A percentile compares a stretch with the other conserved stretches of the same genome.
phyloP scores from a whole-genome alignment of 1,139 yeast genomes.

The Kluyveromyces marxianus region DNA sequence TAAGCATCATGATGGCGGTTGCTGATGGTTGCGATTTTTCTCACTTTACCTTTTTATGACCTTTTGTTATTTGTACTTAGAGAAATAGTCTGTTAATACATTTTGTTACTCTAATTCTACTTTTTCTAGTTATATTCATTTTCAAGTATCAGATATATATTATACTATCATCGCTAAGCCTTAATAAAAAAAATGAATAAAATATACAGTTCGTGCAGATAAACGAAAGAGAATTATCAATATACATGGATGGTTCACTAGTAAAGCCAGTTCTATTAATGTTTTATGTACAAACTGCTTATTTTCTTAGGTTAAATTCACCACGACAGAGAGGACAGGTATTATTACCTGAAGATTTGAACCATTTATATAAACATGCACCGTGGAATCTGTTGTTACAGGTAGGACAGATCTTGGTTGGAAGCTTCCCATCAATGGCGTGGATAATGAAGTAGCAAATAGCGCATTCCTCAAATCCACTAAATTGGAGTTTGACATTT shows the following conservation, averaged over 20 bases:
- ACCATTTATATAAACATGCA: conserved; percentile 97
- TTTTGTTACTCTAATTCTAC: no score
- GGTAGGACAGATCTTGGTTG: conserved; percentile 80
- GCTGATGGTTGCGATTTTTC: not conserved
- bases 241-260: not conserved
- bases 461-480: conserved; percentile 94
- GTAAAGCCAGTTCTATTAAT: not conserved
- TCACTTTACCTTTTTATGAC: not conserved
- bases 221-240: no score
- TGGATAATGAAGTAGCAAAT: conserved; percentile 89
- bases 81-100: not conserved
- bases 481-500: conserved; percentile 75
- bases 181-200: no score
- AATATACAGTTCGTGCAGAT: no score
- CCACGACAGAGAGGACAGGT: conserved; percentile 94
- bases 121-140: no score
- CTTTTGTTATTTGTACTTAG: not conserved
- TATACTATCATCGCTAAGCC: no score
- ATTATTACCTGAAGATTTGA: conserved; percentile 83
- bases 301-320: conserved; percentile 48
- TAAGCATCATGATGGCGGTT: conserved; percentile 11
- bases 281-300: conserved; percentile 10
- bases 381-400: conserved; percentile 94
- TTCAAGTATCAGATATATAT: no score
- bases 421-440: conserved; percentile 78